Evolutionary conservation across 2,329 filamentous ascomycete species (phyloP), one percentile per base, ranked within the genome.

Genomic region (Curvularia hawaiiensis): DNA sequence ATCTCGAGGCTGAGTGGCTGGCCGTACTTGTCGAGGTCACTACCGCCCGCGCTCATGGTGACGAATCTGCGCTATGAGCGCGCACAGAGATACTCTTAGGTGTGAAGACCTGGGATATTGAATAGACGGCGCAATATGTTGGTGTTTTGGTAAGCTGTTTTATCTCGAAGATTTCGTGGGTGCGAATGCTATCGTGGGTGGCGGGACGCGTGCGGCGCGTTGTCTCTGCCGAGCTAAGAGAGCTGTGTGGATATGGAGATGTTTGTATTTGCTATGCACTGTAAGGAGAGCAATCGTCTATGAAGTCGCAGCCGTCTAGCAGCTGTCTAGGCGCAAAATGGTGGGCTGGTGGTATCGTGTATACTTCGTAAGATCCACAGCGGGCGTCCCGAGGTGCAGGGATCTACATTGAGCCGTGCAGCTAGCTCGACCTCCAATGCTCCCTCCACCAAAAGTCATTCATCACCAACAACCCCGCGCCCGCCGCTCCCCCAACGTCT

Each of bases 11-110:
- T 59, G 53, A 28, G 45, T 47, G 43, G 45, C 40, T 50, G 50
- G 70, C 81, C 62, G 67, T 83, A 96, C 93, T 87, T 90, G 81
- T 98, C 95, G 72, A 98, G 86, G 78, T 98, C 92, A 79, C 93
- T 97, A 90, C 97, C 97, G 59, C 68, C 74, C 43, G 64, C 68
- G 59, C 72, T 76, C 74, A 76, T 75, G 51, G 46, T 61, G 56
- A 61, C 55, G 50, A 59, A 28, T 63, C 30, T 48, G 59, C 56
- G 56, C 61, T 59, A 58, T 48, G 26, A 41, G 62, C 68, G 66
- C 64, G 43, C 57, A 44, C 51, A 43, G 57, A 56, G 55, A 52
- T 53, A 18, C 12, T 38, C 11, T 39, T 12, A 20, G 10, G n/a
- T 20, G 12, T 26, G 26, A 40, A 22, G 16, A 11, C 35, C 12